These are phyloP conservation scores for Colletotrichum sidae DNA, from an alignment of 2,329 filamentous ascomycete genomes.

Conservation along the genomic window DNA sequence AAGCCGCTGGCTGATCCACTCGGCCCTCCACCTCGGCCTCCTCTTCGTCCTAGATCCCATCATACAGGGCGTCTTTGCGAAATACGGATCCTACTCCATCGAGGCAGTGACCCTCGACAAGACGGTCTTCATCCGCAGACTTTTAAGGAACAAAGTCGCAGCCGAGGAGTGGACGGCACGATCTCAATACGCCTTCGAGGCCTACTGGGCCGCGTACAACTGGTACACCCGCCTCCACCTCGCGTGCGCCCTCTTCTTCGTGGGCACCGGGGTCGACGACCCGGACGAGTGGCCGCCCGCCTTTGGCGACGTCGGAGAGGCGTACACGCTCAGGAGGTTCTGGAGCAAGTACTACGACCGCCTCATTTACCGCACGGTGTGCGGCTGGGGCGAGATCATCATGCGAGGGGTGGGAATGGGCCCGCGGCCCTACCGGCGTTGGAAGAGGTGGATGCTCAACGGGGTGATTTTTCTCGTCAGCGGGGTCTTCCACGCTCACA, in stretches of 20 bases:
- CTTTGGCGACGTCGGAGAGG: slow-evolving; percentile 38
- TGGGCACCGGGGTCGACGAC: slow-evolving; percentile 25
- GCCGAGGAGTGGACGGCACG: slow-evolving; percentile 19
- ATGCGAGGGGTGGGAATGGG: slow-evolving; percentile 11
- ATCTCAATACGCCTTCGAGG: slow-evolving; percentile 20
- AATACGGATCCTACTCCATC: not conserved
- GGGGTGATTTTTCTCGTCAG: slow-evolving; percentile 32
- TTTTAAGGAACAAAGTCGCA: not conserved
- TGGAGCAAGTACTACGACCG: slow-evolving; percentile 40
- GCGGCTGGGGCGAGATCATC: slow-evolving; percentile 23
- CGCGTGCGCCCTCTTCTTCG: slow-evolving; percentile 21
- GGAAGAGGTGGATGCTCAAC: slow-evolving; percentile 36
- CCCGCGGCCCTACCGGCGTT: slow-evolving; percentile 6
- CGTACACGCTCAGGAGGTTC: slow-evolving; percentile 36
- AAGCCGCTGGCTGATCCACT: not conserved
- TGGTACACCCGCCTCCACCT: slow-evolving; percentile 27
- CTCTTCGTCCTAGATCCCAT: not conserved
- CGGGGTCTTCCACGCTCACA: slow-evolving; percentile 26
- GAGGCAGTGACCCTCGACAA: slow-evolving; percentile 3
- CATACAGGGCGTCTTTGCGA: not conserved
- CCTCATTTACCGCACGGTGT: slow-evolving; percentile 35
- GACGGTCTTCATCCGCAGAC: slow-evolving; percentile 20
- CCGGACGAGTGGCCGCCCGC: slow-evolving; percentile 40
- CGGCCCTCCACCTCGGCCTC: not conserved
- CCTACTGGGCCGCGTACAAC: slow-evolving; percentile 29